A percentile compares a stretch with the other conserved stretches of the same genome.
phyloP scores from a whole-genome alignment of 2,329 filamentous ascomycete genomes.

The Fusarium oligoseptatum region DNA sequence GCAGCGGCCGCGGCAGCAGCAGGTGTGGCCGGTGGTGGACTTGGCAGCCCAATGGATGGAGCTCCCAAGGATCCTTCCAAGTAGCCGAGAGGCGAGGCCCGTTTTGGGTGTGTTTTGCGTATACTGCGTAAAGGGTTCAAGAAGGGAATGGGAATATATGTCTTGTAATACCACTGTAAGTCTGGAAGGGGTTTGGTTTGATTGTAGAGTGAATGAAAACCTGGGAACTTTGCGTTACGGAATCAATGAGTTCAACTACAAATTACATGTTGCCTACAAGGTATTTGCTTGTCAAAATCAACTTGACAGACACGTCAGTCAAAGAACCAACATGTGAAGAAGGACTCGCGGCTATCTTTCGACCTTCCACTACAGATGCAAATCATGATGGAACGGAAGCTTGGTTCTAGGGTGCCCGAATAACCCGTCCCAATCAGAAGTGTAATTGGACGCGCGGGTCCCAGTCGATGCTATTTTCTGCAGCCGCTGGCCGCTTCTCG shows the following conservation, averaged over 20 bases:
- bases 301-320: too few species aligned
- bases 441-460: slow-evolving; percentile 24
- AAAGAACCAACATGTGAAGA: slow-evolving; percentile 18
- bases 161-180: slow-evolving; percentile 31
- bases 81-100: slow-evolving; percentile 27
- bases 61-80: slow-evolving; percentile 45
- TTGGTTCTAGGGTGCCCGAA: slow-evolving; percentile 21
- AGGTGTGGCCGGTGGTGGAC: slow-evolving; percentile 56
- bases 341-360: slow-evolving; percentile 3
- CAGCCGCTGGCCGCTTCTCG: slow-evolving; percentile 45
- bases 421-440: slow-evolving; percentile 20
- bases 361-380: slow-evolving; percentile 33
- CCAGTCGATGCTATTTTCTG: slow-evolving; percentile 44
- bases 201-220: slow-evolving; percentile 29
- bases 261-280: neutral
- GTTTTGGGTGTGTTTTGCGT: slow-evolving; percentile 30
- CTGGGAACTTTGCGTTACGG: slow-evolving; percentile 12
- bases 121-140: slow-evolving; percentile 4
- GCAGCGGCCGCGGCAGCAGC: slow-evolving; percentile 59
- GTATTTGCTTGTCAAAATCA: neutral
- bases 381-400: slow-evolving; percentile 33
- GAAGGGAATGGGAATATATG: slow-evolving; percentile 20
- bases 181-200: slow-evolving; percentile 1
- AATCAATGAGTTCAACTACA: slow-evolving; percentile 5
- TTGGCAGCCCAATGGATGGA: slow-evolving; percentile 45